Evolutionary conservation across 345 rosid genomes (phyloP), one percentile per base, ranked within the genome.

Genomic region (Populus alba): DNA sequence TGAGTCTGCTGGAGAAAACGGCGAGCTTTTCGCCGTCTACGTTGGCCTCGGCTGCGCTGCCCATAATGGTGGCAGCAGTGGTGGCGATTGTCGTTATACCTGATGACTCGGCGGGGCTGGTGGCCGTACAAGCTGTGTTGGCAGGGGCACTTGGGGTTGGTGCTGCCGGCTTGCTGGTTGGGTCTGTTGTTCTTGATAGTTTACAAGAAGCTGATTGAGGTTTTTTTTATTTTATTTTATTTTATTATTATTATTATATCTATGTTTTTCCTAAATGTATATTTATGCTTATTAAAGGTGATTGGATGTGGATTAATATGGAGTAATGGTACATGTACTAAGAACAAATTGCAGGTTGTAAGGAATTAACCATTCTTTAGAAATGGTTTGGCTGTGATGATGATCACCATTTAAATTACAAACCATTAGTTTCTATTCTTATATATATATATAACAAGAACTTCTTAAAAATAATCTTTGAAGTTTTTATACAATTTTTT

Each of bases 201-300:
- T 78, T 95, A 78, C 97, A 95, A 83, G 99, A 92, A 82, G 96
- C 96, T 62, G 99, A 95, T 55, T 93, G 83, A 89, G 41, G 5
- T 33, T 4, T 33, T 68, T 53, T 7, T 59, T 35, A 23, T 37
- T 37, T 29, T 41, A n/a, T 25, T 25, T 25, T 25, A 25, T 25
- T 25, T 25, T 25, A 25, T 25, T 25, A 27, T 27, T 27, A 0
- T 4, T n/a, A 5, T 8, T 62, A 1, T 25, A n/a, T 11, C 33
- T 63, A 1, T 25, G 11, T 25, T 13, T 11, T 62, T 11, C 25
- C 3, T 62, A 11, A 1, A 12, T 62, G 17, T 62, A 13, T 62
- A 27, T 51, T 17, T 51, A 51, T 51, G 57, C 57, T 51, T 51
- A 17, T 51, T 51, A 51, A 51, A 51, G 6, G 57, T 51, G n/a